Conservation (phyloP, 202 grass and related monocot species). For the Elaeis oleifera region DNA sequence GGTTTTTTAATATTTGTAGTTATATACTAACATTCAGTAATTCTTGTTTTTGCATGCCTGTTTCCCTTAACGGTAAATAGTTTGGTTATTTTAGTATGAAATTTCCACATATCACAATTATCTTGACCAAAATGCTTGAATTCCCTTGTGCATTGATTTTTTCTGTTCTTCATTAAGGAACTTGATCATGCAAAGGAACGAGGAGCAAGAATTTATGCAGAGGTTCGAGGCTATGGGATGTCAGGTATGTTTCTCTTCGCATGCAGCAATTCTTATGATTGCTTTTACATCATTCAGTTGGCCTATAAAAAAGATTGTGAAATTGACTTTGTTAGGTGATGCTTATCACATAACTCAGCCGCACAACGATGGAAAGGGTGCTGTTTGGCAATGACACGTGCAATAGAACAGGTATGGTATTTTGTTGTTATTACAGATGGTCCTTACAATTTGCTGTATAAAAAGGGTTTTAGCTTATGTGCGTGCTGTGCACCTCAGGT, state of each 20-base stretch:
- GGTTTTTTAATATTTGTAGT: too few relatives aligned
- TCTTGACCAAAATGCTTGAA: not conserved
- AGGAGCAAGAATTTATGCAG: conserved; percentile 86
- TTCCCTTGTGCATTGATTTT: conserved; percentile 10
- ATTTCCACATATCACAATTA: not conserved
- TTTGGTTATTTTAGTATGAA: too few relatives aligned
- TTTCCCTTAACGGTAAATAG: not conserved
- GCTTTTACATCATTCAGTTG: too few relatives aligned
- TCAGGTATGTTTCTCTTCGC: conserved; percentile 52
- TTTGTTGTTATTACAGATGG: not conserved
- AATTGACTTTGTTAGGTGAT: conserved; percentile 40
- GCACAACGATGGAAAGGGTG: conserved; percentile 66
- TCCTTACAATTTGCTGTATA: not conserved
- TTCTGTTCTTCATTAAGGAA: conserved; percentile 31
- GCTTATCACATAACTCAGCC: conserved; percentile 95
- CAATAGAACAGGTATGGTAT: conserved; percentile 55
- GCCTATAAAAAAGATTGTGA: too few relatives aligned
- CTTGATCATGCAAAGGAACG: conserved; percentile 76
- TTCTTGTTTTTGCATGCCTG: not conserved
- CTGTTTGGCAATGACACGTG: conserved; percentile 77
- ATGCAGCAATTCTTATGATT: not conserved
- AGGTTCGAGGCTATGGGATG: conserved; percentile 88
- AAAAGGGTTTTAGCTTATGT: too few relatives aligned
- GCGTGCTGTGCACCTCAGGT: too few relatives aligned
- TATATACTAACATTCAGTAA: too few relatives aligned